Evolutionary conservation across 495 filamentous ascomycete species (phyloP).

Genomic region (Aspergillus olivimuriae): DNA sequence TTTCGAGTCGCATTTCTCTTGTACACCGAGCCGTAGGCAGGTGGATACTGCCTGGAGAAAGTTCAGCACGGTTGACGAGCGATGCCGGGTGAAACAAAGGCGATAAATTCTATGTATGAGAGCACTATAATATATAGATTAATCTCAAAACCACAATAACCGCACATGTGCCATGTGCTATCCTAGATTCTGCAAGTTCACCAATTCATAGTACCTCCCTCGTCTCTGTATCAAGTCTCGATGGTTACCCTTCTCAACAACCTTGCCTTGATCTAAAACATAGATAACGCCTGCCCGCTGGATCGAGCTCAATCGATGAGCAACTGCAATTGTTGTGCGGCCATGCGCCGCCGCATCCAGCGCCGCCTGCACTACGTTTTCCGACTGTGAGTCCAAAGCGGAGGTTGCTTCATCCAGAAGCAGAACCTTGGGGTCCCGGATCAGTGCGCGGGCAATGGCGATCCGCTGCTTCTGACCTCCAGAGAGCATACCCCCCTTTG

Average conservation of each 20-base stretch:
- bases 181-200: slow-evolving; percentile 67
- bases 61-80: no score
- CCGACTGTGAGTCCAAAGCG: slow-evolving; percentile 72
- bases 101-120: no score
- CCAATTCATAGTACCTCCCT: slow-evolving; percentile 69
- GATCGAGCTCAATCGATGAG: slow-evolving; percentile 73
- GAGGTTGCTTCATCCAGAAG: slow-evolving; percentile 80
- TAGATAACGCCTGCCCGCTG: slow-evolving; percentile 80
- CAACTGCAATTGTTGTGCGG: slow-evolving; percentile 72
- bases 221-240: slow-evolving; percentile 54
- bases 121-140: no score
- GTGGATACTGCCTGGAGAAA: no score
- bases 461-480: slow-evolving; percentile 83
- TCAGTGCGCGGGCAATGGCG: slow-evolving; percentile 68
- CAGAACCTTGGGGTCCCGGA: slow-evolving; percentile 62
- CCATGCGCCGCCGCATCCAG: slow-evolving; percentile 68
- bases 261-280: slow-evolving; percentile 66
- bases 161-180: background rate
- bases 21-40: no score
- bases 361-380: slow-evolving; percentile 76
- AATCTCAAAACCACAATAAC: no score
- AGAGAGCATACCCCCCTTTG: slow-evolving; percentile 69
- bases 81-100: no score
- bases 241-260: slow-evolving; percentile 71
- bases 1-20: no score